phyloP scores from a whole-genome alignment of 2,329 filamentous ascomycete genomes.

The Pseudogymnoascus sp. region DNA sequence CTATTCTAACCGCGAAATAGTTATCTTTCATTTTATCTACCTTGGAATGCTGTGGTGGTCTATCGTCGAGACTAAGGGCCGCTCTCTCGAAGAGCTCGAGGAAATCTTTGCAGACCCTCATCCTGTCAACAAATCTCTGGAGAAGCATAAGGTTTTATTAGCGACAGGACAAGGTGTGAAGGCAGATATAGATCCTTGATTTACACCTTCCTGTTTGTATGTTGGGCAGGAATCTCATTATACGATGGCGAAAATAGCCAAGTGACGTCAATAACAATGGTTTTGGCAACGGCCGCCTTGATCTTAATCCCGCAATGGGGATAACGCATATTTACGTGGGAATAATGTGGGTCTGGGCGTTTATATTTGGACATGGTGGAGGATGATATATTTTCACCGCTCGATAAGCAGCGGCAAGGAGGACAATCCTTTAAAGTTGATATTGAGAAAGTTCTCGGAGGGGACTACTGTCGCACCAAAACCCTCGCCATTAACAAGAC shows the following conservation, averaged over 20 bases:
- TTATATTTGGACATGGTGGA: not conserved
- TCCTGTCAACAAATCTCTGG: not conserved
- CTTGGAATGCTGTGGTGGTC: not conserved
- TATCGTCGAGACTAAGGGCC: not conserved
- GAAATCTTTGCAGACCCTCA: not conserved
- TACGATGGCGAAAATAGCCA: not conserved
- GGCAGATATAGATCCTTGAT: not conserved
- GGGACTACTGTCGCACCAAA: not conserved
- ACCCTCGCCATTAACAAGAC: too few relatives aligned
- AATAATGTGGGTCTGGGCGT: not conserved
- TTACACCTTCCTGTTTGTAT: not conserved
- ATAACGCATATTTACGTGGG: not conserved
- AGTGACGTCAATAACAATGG: not conserved
- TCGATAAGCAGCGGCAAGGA: not conserved
- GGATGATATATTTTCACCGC: not conserved
- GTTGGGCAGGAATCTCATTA: not conserved
- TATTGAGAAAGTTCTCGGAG: not conserved
- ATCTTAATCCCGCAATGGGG: not conserved
- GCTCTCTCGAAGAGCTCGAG: not conserved
- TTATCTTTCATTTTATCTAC: not conserved
- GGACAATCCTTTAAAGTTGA: not conserved
- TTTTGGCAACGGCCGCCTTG: not conserved
- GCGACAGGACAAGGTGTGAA: not conserved
- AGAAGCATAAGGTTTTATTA: constrained; percentile 7
- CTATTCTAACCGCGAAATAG: not conserved